These are phyloP conservation scores for Marasmius fiardii DNA, from an alignment of 1,284 basidiomycete genomes.

Conservation along the genomic window DNA sequence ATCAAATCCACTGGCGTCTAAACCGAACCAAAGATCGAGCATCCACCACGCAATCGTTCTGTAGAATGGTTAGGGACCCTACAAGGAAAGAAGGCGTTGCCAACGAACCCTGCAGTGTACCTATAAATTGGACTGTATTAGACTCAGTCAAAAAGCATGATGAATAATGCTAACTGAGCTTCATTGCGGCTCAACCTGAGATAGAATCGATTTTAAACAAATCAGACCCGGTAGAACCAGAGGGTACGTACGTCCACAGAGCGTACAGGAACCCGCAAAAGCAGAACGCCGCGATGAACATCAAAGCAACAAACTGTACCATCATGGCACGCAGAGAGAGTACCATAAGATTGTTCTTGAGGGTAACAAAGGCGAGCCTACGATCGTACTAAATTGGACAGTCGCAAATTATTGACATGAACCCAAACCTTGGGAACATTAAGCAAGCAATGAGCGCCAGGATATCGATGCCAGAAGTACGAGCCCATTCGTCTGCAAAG, in stretches of 20 bases:
- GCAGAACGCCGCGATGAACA: slow-evolving; percentile 88
- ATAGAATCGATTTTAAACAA: slow-evolving; percentile 9
- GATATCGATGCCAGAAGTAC: slow-evolving; percentile 64
- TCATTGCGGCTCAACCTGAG: slow-evolving; percentile 57
- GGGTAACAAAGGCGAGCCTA: slow-evolving; percentile 83
- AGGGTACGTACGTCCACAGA: slow-evolving; percentile 72
- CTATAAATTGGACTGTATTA: slow-evolving; percentile 24
- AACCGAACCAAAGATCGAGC: slow-evolving; percentile 86
- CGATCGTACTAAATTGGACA: neutral
- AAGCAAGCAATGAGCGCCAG: slow-evolving; percentile 80
- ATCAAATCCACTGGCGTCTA: slow-evolving; percentile 84
- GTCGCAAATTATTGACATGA: neutral
- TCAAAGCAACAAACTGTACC: slow-evolving; percentile 71
- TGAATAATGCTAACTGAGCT: slow-evolving; percentile 38
- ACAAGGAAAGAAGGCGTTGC: slow-evolving; percentile 5
- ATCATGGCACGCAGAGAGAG: slow-evolving; percentile 80
- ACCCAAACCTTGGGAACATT: slow-evolving; percentile 75
- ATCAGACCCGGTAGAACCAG: neutral
- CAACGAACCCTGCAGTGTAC: slow-evolving; percentile 41
- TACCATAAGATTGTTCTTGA: slow-evolving; percentile 84
- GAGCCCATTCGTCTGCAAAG: slow-evolving; percentile 54
- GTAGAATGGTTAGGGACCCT: slow-evolving; percentile 6
- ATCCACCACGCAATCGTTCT: slow-evolving; percentile 88
- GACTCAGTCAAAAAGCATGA: neutral
- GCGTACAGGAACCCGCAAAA: slow-evolving; percentile 90